phyloP scores from a whole-genome alignment of 257 asterid species.

The Nicotiana noctiflora region DNA sequence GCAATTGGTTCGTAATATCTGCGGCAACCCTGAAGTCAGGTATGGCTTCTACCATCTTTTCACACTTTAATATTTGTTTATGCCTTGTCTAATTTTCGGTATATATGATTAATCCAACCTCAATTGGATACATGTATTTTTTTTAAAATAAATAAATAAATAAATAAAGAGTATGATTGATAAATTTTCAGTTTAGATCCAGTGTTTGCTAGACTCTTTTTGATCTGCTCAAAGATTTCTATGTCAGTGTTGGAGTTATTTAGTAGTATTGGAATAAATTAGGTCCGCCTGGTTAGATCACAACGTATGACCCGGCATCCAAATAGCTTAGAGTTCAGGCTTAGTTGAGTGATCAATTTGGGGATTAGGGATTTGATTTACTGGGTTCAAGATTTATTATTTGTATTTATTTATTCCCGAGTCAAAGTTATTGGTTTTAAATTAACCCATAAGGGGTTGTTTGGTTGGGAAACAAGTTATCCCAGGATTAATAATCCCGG shows the following conservation, averaged over 20 bases:
- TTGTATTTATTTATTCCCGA: no score
- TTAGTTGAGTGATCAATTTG: neutral
- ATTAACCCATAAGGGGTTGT: no score
- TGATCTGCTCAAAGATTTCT: neutral
- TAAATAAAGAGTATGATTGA: neutral
- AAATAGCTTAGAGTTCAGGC: neutral
- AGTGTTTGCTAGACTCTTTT: neutral
- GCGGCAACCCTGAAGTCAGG: constrained; percentile 90
- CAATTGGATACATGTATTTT: neutral
- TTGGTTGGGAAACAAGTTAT: no score
- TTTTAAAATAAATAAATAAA: neutral
- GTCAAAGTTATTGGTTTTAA: no score
- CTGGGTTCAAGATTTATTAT: no score
- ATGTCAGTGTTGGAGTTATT: neutral
- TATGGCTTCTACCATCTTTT: neutral
- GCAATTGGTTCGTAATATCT: constrained; percentile 80
- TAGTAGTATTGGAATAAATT: neutral
- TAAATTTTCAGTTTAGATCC: neutral
- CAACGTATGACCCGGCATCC: neutral
- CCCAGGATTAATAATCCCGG: no score
- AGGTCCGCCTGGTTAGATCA: neutral
- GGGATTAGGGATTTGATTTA: neutral
- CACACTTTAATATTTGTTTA: neutral
- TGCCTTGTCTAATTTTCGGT: neutral
- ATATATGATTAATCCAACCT: neutral